Base-by-base conservation (phyloP, 1,284 basidiomycete species). In the Wolfiporia cocos region DNA sequence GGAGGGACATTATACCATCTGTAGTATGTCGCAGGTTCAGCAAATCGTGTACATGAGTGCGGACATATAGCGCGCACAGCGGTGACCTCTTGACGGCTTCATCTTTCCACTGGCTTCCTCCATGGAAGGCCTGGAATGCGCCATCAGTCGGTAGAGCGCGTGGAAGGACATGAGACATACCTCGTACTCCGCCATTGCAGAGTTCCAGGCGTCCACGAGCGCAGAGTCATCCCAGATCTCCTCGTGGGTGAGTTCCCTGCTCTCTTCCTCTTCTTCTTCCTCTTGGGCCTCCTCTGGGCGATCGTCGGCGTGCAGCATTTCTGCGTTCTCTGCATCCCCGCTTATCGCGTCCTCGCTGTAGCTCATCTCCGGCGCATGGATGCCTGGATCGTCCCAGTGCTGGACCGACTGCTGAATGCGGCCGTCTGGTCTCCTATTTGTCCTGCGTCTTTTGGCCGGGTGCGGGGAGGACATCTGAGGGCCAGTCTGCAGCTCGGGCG, bases 171-270 rank as follows among this genome's bases (percentile, higher is more conserved):
- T 28, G 7, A 9, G 7, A 28, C 26, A 28, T 14, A 28, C 26
- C 26, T 28, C 14, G 49, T 88, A 89, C 56, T 89, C 86, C 43
- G 84, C 83, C 49, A 71, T 76, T 15, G 86, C 86, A 46, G 86
- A 79, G 57, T 88, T 73, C 86, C 86, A 89, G 18, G 86, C 86
- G 40, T 82, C 71, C 34, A 89, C 74, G 44, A 90, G 71, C 3
- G 82, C 85, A 32, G 83, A 82, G 55, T 90, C 86, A 51, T 90
- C 86, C 86, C 86, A 89, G 30, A 87, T 78, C 54, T 89, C 86
- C 38, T 79, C 73, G 30, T 81, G 71, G 3, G 79, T 78, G 43
- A 88, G 68, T 43, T 76, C 70, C 38, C 79, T 69, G 10, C 52
- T 48, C 12, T 56, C 54, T 14, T 28, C 26, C 14, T 28, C 26